Conservation (phyloP, 371 early-diverging fungal species). For the Mortierella sp. region DNA sequence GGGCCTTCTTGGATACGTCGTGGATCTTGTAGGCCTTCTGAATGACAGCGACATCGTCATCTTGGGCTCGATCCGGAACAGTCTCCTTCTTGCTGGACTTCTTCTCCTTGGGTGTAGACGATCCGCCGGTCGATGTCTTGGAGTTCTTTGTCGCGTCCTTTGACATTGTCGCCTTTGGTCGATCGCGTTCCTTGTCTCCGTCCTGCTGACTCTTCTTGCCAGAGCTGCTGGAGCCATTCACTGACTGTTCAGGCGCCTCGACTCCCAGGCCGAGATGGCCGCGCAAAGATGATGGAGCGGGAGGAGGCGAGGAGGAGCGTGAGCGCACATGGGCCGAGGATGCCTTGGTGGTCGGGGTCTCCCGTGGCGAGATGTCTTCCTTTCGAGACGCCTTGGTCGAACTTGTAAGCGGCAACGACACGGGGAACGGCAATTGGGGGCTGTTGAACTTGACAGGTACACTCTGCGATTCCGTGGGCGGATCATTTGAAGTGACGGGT, state of each 20-base stretch:
- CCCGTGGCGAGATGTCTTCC: not conserved
- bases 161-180: not conserved
- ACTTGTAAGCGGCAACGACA: not conserved
- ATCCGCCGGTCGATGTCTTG: not conserved
- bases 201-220: not conserved
- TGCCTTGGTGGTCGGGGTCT: not conserved
- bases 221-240: not conserved
- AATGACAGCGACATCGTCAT: not conserved
- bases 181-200: not conserved
- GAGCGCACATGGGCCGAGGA: not conserved
- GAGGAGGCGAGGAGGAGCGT: conserved; percentile 5
- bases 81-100: conserved; percentile 30
- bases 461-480: not conserved
- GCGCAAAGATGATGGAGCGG: not conserved
- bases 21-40: not conserved
- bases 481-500: not conserved
- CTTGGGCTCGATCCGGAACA: conserved; percentile 6
- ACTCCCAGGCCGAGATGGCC: not conserved
- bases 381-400: not conserved
- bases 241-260: not conserved
- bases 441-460: not conserved
- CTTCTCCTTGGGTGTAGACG: conserved; percentile 22
- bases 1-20: not conserved
- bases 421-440: not conserved
- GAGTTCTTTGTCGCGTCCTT: not conserved